Conservation (phyloP, 768 basidiomycete species). For the Lyophyllum decastes region DNA sequence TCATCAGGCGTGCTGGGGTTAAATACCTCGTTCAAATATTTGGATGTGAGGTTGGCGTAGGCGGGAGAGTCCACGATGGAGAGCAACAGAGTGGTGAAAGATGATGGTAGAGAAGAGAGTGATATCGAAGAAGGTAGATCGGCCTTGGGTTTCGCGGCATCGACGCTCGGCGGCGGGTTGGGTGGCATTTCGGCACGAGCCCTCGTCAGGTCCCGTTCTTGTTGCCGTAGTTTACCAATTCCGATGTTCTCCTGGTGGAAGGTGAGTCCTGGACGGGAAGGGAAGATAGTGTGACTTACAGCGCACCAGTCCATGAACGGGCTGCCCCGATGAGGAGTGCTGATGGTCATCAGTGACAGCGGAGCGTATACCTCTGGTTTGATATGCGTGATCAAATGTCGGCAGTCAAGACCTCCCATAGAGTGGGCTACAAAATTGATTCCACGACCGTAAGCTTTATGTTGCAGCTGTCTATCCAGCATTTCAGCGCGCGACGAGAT, state of each 20-base stretch:
- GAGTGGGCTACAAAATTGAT: slow-evolving; percentile 95
- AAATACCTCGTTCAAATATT: slow-evolving; percentile 77
- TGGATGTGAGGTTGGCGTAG: slow-evolving; percentile 89
- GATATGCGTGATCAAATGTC: slow-evolving; percentile 87
- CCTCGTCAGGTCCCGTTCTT: slow-evolving; percentile 33
- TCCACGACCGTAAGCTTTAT: slow-evolving; percentile 69
- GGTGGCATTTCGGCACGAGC: background rate
- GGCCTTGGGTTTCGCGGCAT: slow-evolving; percentile 21
- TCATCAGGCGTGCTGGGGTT: slow-evolving; percentile 82
- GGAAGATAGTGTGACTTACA: slow-evolving; percentile 43
- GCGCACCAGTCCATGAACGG: slow-evolving; percentile 99
- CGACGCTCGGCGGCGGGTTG: background rate
- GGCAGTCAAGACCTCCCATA: slow-evolving; percentile 97
- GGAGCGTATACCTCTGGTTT: slow-evolving; percentile 83
- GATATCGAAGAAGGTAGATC: slow-evolving; percentile 46
- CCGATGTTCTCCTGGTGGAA: slow-evolving; percentile 80
- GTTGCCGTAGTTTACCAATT: slow-evolving; percentile 66
- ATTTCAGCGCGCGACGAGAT: slow-evolving; percentile 77
- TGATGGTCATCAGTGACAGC: slow-evolving; percentile 83
- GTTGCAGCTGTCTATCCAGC: slow-evolving; percentile 71
- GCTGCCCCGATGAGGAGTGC: slow-evolving; percentile 93
- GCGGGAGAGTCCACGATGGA: slow-evolving; percentile 94
- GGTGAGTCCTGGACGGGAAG: slow-evolving; percentile 1
- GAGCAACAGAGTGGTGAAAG: slow-evolving; percentile 85
- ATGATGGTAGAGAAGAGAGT: slow-evolving; percentile 70